Evolutionary conservation across 2,329 filamentous ascomycete species (phyloP).

Genomic region (Trichophaea hybrida): DNA sequence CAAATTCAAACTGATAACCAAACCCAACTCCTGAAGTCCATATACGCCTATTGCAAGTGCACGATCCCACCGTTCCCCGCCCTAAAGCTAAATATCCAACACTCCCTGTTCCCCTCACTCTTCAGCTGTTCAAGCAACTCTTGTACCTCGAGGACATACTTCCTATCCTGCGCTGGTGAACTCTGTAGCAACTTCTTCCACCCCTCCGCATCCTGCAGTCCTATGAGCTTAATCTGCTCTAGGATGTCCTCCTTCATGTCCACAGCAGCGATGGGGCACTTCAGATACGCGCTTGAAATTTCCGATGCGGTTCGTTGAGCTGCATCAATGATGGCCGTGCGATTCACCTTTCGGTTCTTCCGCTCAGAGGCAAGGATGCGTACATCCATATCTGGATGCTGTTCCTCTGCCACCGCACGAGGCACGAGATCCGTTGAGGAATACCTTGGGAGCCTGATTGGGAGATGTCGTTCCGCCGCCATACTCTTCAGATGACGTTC

Average conservation of each 20-base stretch:
- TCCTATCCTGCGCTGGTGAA: conserved; percentile 37
- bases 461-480: conserved; percentile 32
- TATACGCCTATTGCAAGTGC: neutral
- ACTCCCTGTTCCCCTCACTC: conserved; percentile 7
- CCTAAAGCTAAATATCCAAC: conserved; percentile 4
- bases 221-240: conserved; percentile 54
- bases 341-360: conserved; percentile 67
- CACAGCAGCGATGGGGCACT: conserved; percentile 71
- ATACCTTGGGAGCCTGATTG: neutral
- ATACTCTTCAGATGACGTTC: conserved; percentile 38
- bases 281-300: conserved; percentile 46
- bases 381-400: conserved; percentile 51
- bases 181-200: conserved; percentile 72
- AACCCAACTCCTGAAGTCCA: too few relatives aligned
- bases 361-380: conserved; percentile 72
- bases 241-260: conserved; percentile 77
- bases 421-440: conserved; percentile 5
- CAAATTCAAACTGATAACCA: too few relatives aligned
- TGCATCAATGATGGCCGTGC: conserved; percentile 63
- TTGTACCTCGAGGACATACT: conserved; percentile 19
- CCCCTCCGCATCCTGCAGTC: conserved; percentile 61
- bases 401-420: conserved; percentile 31
- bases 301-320: conserved; percentile 33
- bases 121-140: conserved; percentile 14
- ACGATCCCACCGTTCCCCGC: conserved; percentile 15